These are phyloP conservation scores for Coemansia sp. DNA, from an alignment of 192 early-diverging fungal genomes.

Conservation along the genomic window DNA sequence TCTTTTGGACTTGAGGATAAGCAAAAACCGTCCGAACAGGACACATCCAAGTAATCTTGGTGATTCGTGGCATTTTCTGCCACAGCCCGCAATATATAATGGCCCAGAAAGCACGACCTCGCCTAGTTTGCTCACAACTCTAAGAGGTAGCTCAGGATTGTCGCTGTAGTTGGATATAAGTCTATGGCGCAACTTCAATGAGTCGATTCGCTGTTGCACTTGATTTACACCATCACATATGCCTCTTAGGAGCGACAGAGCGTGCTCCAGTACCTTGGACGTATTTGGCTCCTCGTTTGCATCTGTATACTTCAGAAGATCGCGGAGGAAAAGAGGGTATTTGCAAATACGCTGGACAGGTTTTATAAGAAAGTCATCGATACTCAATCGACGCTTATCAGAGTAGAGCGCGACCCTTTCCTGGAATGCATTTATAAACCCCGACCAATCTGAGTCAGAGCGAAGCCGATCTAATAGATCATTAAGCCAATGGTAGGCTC, in stretches of 20 bases:
- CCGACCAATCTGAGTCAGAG: constrained; percentile 28
- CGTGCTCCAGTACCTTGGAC: constrained; percentile 13
- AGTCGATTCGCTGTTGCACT: constrained; percentile 39
- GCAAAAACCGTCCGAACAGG: constrained; percentile 60
- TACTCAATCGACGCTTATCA: constrained; percentile 24
- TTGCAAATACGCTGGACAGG: constrained; percentile 91
- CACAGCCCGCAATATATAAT: constrained; percentile 24
- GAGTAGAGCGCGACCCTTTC: constrained; percentile 18
- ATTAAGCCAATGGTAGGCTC: constrained; percentile 33
- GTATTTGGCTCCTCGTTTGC: constrained; percentile 20
- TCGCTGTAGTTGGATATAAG: constrained; percentile 36
- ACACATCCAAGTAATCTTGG: constrained; percentile 56
- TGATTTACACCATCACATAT: constrained; percentile 39
- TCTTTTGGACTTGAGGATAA: constrained; percentile 59
- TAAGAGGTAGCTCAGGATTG: constrained; percentile 36
- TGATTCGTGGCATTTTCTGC: constrained; percentile 1
- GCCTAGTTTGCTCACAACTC: constrained; percentile 39
- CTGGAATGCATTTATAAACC: constrained; percentile 25
- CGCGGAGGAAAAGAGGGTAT: constrained; percentile 78
- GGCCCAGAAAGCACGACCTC: constrained; percentile 41
- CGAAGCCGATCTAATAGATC: constrained; percentile 29
- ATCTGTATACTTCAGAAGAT: constrained; percentile 58
- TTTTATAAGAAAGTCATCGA: constrained; percentile 55
- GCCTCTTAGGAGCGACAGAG: constrained; percentile 22
- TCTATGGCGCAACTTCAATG: constrained; percentile 22